Base-by-base conservation (phyloP, 2,329 filamentous ascomycete species). In the Dothistroma septosporum region DNA sequence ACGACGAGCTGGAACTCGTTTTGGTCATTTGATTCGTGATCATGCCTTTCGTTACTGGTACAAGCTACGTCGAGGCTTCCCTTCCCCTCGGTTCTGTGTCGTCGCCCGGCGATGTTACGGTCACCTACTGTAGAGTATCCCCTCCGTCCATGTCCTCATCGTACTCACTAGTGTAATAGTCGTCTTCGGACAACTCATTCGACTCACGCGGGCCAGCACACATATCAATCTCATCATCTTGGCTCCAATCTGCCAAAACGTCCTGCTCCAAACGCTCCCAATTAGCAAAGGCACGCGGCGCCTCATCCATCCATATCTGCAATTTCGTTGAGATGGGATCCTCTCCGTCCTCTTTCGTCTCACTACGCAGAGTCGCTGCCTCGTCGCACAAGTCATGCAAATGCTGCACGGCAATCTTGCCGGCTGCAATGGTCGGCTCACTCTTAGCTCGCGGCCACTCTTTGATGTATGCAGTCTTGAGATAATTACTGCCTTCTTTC, bases 391-490 rank as follows among this genome's bases (percentile, higher is more conserved):
- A 35, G 22, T 21, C 31, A 6, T 53, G 50, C 7, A 53, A 21
- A 35, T 53, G 50, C 24, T 53, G 50, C 9, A 31, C 31, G 2
- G 50, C 50, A 6, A 22, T 31, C 32, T 50, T 35, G 49, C 57
- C 59, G 1, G 57, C 56, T 10, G 46, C 21, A 46, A 63, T 63
- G 12, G 49, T 32, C 54, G 12, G 53, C 47, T 65, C 61, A n/a
- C 32, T 58, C 10, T 37, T 37, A n/a, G 32, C 33, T 28, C 61
- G 58, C 10, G 59, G 21, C 12, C 52, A 47, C 11, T 58, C 53
- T 16, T 57, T 55, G 12, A 44, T 22, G 32, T 53, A 63, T 1
- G 53, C 56, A 5, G 52, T n/a, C 33, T 55, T 46, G 14, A 58
- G 14, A 8, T 37, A 1, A 8, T 19, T 14, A n/a, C 24, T 22